Conservation (phyloP, 2,329 filamentous ascomycete species). For the Xylariaceae sp. region DNA sequence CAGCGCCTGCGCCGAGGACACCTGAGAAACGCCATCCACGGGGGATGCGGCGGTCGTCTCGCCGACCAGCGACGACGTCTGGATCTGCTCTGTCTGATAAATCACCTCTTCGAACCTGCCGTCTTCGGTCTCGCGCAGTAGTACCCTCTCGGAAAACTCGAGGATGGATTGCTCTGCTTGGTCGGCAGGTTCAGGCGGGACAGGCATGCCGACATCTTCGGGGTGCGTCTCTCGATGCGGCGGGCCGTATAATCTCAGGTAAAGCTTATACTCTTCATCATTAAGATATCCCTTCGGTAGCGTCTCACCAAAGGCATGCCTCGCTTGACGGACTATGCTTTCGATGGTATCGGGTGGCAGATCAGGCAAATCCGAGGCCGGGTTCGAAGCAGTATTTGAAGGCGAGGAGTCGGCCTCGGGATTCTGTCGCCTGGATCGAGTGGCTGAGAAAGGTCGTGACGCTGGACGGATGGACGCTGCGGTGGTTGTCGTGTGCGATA, state of each 20-base stretch:
- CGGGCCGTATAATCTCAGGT: slow-evolving; percentile 15
- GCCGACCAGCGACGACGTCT: slow-evolving; percentile 3
- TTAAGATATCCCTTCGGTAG: slow-evolving; percentile 16
- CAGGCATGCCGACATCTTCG: slow-evolving; percentile 53
- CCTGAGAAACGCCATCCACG: slow-evolving; percentile 10
- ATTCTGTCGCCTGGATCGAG: slow-evolving; percentile 16
- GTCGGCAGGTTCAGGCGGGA: slow-evolving; percentile 70
- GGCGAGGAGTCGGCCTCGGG: slow-evolving; percentile 2
- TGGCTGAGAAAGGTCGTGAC: slow-evolving; percentile 23
- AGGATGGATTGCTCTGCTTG: slow-evolving; percentile 64
- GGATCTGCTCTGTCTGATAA: slow-evolving; percentile 28
- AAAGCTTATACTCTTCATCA: slow-evolving; percentile 18
- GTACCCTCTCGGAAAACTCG: slow-evolving; percentile 40
- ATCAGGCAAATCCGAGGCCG: no score
- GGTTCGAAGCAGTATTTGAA: no score
- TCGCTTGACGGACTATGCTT: slow-evolving; percentile 16
- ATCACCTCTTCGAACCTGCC: slow-evolving; percentile 59
- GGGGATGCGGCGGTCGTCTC: slow-evolving; percentile 23
- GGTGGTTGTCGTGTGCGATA: slow-evolving; percentile 9
- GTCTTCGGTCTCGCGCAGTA: slow-evolving; percentile 51
- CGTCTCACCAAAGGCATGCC: slow-evolving; percentile 17
- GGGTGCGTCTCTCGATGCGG: slow-evolving; percentile 16
- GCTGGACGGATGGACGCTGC: slow-evolving; percentile 8
- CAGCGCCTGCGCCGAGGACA: slow-evolving; percentile 16
- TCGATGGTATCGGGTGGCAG: slow-evolving; percentile 22